phyloP scores from a whole-genome alignment of 192 early-diverging fungal genomes.

The Coemansia sp. region DNA sequence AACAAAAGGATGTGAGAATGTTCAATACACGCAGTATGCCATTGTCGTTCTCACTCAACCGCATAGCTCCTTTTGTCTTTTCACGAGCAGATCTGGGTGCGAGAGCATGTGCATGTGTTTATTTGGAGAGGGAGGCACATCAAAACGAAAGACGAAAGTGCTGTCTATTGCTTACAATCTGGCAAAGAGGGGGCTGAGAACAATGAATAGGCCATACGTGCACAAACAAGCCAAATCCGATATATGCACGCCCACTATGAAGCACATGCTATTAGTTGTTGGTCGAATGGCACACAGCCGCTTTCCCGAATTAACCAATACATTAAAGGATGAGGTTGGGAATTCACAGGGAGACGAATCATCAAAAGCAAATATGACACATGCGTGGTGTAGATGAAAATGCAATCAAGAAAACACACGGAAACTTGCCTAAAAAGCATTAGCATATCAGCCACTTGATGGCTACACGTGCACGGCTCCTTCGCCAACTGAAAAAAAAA shows the following conservation, averaged over 20 bases:
- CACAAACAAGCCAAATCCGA: background rate
- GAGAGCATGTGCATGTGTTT: too few relatives aligned
- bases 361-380: too few relatives aligned
- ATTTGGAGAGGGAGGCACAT: too few relatives aligned
- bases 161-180: too few relatives aligned
- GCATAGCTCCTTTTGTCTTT: too few relatives aligned
- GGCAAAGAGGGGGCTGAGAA: too few relatives aligned
- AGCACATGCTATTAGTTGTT: background rate
- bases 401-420: background rate
- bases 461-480: slow-evolving; percentile 8
- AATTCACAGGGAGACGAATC: background rate
- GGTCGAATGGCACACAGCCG: background rate
- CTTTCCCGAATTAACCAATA: background rate
- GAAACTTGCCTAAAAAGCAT: background rate
- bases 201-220: background rate
- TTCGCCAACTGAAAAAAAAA: background rate
- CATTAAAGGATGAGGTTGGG: background rate
- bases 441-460: background rate
- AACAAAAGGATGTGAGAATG: too few relatives aligned
- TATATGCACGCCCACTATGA: background rate
- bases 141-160: too few relatives aligned
- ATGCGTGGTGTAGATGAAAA: background rate
- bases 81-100: too few relatives aligned
- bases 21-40: too few relatives aligned
- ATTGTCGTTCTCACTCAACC: too few relatives aligned